Percentiles rank a stretch among this genome's conserved stretches.
Evolutionary conservation across 73 alveolate species (phyloP).

Genomic region (Uronychia setigera): DNA sequence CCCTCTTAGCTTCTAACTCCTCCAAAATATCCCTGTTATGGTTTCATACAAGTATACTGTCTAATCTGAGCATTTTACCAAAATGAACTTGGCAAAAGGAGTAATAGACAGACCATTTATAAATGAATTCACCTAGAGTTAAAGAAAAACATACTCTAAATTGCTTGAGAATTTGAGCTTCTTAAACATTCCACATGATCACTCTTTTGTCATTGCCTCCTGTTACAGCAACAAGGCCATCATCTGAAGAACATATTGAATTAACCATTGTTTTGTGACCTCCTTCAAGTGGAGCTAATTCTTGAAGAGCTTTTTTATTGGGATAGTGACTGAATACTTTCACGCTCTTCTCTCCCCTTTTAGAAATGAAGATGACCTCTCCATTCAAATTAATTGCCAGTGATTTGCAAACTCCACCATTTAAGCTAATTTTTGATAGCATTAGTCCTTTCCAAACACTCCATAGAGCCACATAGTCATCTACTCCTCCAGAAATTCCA

Average conservation of each 20-base stretch:
- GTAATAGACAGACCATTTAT: slow-evolving; percentile 15
- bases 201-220: slow-evolving; percentile 38
- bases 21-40: slow-evolving; percentile 52
- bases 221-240: slow-evolving; percentile 41
- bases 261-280: slow-evolving; percentile 40
- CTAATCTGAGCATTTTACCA: slow-evolving; percentile 25
- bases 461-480: slow-evolving; percentile 53
- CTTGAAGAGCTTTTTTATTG: slow-evolving; percentile 10
- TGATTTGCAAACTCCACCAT: not conserved
- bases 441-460: slow-evolving; percentile 19
- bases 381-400: slow-evolving; percentile 55
- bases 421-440: slow-evolving; percentile 23
- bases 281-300: slow-evolving; percentile 6
- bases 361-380: slow-evolving; percentile 32
- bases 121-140: too few species aligned
- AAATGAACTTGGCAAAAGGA: slow-evolving; percentile 38
- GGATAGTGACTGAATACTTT: slow-evolving; percentile 36
- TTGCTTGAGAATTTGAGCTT: too few species aligned
- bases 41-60: slow-evolving; percentile 33
- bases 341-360: not conserved
- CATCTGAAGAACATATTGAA: slow-evolving; percentile 17
- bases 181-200: slow-evolving; percentile 26
- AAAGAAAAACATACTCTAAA: too few species aligned
- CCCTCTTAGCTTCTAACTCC: slow-evolving; percentile 46
- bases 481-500: slow-evolving; percentile 64